Base-by-base conservation (phyloP, 306 rosid genomes). In the Citrullus colocynthis region DNA sequence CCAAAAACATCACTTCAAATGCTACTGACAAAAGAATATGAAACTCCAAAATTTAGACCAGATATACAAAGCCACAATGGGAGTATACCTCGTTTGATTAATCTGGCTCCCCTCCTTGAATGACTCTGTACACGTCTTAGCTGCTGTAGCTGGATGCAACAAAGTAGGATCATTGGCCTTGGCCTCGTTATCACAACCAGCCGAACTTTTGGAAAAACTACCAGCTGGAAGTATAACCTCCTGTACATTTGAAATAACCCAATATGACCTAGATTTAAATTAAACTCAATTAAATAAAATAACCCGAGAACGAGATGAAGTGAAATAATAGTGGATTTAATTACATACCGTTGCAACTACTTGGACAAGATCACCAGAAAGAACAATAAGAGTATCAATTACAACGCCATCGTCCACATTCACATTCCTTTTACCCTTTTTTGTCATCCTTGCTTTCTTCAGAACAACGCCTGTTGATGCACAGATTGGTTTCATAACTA, bases 361-460 rank as follows among this genome's bases (percentile, higher is more conserved):
- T 88, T 94, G 96, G 39, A 90, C 96, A 52, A 91, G 90, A 82
- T 90, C 96, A 83, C 72, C 76, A 18, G 98, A 86, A 12, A 78
- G 82, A 60, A 94, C 87, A 56, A 90, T 90, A 30, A 94, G 86
- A 4, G 95, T 90, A 15, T 93, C 97, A 61, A 91, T 82, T 30
- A 88, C 17, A 54, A 55, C 86, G 15, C 85, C 93, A 73, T 81
- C 81, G 62, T 84, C 85, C 13, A 86, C 83, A 83, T 90, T 92
- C 24, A 82, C 76, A 57, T 65, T 75, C 62, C 81, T 76, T 75
- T 83, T 89, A 60, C 98, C 97, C 82, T 81, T 89, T 80, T 80
- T 89, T 61, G 81, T 88, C 95, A 90, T 87, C 85, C 89, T 89
- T 51, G 96, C 97, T 78, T 89, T 87, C 88, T 92, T 92, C 84